Percentiles rank a stretch among this genome's conserved stretches.
These are phyloP conservation scores for Fusarium stilboides DNA, from an alignment of 2,329 filamentous ascomycete genomes.

Conservation along the genomic window DNA sequence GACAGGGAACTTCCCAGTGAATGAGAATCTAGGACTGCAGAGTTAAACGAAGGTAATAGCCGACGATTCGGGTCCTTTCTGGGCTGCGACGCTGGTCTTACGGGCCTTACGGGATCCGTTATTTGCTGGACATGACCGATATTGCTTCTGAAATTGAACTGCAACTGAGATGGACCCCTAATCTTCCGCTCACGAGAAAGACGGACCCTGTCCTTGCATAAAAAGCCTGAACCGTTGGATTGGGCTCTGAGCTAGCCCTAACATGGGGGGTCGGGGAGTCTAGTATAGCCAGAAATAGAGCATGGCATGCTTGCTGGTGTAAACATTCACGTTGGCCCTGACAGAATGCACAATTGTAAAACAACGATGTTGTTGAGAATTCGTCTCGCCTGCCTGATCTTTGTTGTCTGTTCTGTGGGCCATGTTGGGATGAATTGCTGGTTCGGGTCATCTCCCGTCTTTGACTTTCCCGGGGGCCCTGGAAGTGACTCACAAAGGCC, in stretches of 20 bases:
- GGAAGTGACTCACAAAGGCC: slow-evolving; percentile 24
- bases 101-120: slow-evolving; percentile 34
- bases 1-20: slow-evolving; percentile 14
- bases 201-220: slow-evolving; percentile 41
- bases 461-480: slow-evolving; percentile 13
- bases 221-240: slow-evolving; percentile 47
- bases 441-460: slow-evolving; percentile 12
- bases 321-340: slow-evolving; percentile 3
- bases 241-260: slow-evolving; percentile 36
- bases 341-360: not conserved
- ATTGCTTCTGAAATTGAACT: slow-evolving; percentile 1
- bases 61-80: slow-evolving; percentile 42
- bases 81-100: slow-evolving; percentile 35
- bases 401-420: slow-evolving; percentile 26
- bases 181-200: slow-evolving; percentile 27
- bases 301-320: slow-evolving; percentile 8
- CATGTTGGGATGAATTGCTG: slow-evolving; percentile 23
- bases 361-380: not conserved
- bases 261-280: not conserved
- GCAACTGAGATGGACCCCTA: slow-evolving; percentile 30
- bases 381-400: slow-evolving; percentile 1
- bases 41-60: slow-evolving; percentile 30
- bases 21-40: slow-evolving; percentile 18
- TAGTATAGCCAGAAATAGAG: slow-evolving; percentile 30
- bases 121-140: not conserved